A percentile compares a stretch with the other conserved stretches of the same genome.
Evolutionary conservation across 164 flowering plant genomes (phyloP).

Genomic region (Vitis labrusca): DNA sequence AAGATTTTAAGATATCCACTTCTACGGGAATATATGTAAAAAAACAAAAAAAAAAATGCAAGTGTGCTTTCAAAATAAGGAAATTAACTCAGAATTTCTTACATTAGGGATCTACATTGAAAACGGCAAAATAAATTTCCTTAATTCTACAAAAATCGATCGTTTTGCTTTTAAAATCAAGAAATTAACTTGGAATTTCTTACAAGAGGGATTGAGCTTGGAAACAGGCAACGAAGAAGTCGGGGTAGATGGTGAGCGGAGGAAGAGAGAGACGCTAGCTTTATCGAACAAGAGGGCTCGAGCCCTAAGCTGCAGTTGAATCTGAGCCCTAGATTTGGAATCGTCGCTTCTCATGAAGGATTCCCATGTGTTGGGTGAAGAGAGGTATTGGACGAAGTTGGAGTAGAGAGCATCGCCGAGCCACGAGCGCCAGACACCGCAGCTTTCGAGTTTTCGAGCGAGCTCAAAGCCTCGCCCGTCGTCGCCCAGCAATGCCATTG

Average conservation of each 20-base stretch:
- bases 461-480: conserved; percentile 93
- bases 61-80: neutral
- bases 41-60: too few relatives aligned
- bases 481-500: conserved; percentile 77
- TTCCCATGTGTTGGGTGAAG: conserved; percentile 74
- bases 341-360: conserved; percentile 63
- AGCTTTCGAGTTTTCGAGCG: conserved; percentile 67
- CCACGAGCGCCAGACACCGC: conserved; percentile 91
- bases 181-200: conserved; percentile 12
- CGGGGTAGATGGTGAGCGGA: conserved; percentile 30
- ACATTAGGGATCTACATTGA: conserved; percentile 75
- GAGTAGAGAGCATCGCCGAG: conserved; percentile 78
- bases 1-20: too few relatives aligned
- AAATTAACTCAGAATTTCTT: conserved; percentile 11
- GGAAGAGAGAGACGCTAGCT: conserved; percentile 73
- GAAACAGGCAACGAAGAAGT: conserved; percentile 40
- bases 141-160: neutral
- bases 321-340: conserved; percentile 58
- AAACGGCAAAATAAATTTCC: conserved; percentile 24
- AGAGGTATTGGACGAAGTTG: conserved; percentile 45
- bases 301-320: conserved; percentile 82
- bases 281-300: conserved; percentile 94
- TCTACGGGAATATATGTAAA: too few relatives aligned
- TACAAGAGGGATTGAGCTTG: conserved; percentile 72
- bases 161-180: neutral